Conservation (phyloP, 176 grass and related monocot species). For the Poa annua region DNA sequence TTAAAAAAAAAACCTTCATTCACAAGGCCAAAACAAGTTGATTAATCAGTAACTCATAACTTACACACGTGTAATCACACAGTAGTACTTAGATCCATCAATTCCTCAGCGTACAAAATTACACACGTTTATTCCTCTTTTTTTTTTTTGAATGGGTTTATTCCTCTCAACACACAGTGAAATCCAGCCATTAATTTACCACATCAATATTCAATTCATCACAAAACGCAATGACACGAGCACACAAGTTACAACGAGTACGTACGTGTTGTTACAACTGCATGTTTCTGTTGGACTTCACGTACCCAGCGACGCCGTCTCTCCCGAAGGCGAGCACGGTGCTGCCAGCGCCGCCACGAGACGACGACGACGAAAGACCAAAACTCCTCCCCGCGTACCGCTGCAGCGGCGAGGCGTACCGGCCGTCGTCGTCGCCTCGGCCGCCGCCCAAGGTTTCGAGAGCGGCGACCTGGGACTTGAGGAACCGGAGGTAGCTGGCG, state of each 20-base stretch:
- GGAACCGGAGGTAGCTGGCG: conserved; percentile 84
- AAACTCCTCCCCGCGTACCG: conserved; percentile 8
- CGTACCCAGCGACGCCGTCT: conserved; percentile 35
- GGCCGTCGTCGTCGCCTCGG: not conserved
- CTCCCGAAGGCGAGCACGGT: conserved; percentile 35
- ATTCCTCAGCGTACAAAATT: not conserved
- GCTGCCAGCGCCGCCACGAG: not conserved
- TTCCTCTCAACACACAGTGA: not conserved
- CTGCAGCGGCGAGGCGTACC: conserved; percentile 18
- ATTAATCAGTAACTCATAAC: too few relatives aligned
- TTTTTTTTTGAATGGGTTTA: too few relatives aligned
- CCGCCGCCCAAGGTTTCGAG: conserved; percentile 33
- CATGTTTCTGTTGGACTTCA: conserved; percentile 43
- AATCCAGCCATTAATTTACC: not conserved
- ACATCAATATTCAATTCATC: conserved; percentile 35
- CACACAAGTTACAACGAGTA: not conserved
- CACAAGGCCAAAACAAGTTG: not conserved
- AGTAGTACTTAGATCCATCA: too few relatives aligned
- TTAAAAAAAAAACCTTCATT: too few relatives aligned
- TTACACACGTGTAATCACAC: too few relatives aligned
- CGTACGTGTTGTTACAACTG: conserved; percentile 17
- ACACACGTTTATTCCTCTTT: conserved; percentile 24
- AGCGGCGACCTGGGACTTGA: conserved; percentile 75
- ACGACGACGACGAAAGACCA: too few relatives aligned
- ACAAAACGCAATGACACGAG: conserved; percentile 11